Evolutionary conservation across 2,329 filamentous ascomycete species (phyloP).

Genomic region (Fusarium circinatum): DNA sequence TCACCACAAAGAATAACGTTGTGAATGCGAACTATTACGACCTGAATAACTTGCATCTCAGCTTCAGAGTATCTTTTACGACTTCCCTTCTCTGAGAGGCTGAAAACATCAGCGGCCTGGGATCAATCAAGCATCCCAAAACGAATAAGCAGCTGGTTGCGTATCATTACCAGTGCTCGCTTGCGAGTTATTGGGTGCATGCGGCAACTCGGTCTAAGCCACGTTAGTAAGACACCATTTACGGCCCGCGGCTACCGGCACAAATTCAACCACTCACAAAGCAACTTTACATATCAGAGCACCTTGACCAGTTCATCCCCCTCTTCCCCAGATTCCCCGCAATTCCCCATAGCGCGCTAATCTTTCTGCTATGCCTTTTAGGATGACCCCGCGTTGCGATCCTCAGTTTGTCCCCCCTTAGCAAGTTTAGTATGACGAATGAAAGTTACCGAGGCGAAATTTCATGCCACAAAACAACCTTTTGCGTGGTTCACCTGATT

Average conservation of each 20-base stretch:
- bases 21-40: too few relatives aligned
- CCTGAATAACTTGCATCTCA: background rate
- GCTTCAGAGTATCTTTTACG: too few relatives aligned
- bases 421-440: background rate
- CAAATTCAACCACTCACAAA: background rate
- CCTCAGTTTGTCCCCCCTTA: background rate
- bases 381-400: background rate
- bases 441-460: conserved; percentile 4
- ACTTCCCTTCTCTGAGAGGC: background rate
- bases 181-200: background rate
- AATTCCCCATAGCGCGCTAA: background rate
- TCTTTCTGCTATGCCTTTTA: background rate
- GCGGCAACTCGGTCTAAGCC: background rate
- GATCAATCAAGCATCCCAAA: background rate
- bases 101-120: too few relatives aligned
- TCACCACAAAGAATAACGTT: too few relatives aligned
- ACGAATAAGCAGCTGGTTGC: background rate
- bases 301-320: background rate
- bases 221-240: background rate
- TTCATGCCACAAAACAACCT: background rate
- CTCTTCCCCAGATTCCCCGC: background rate
- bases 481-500: background rate
- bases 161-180: background rate
- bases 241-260: background rate
- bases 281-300: background rate